Evolutionary conservation across 176 grass and related monocot species (phyloP).

Genomic region (Hordeum vulgare): MorexV3_pseudomolecules_assembly NC_058523.1:90762055-90762554

Average conservation of each 20-base stretch:
- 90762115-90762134: neutral
- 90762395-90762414: neutral
- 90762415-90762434: neutral
- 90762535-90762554: conserved; percentile 31
- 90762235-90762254: neutral
- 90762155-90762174: neutral
- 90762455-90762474: conserved; percentile 28
- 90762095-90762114: neutral
- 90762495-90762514: conserved; percentile 25
- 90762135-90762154: neutral
- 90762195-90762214: neutral
- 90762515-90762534: conserved; percentile 30
- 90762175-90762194: neutral
- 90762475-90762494: conserved; percentile 24
- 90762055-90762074: neutral
- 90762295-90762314: neutral
- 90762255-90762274: neutral
- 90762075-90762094: neutral
- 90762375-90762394: neutral
- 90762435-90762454: neutral
- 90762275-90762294: neutral
- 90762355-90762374: neutral
- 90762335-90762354: neutral
- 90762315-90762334: neutral
- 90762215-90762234: neutral